These are phyloP conservation scores for Dianthus caryophyllus DNA, from an alignment of 148 eudicot species.

Conservation along the genomic window DNA sequence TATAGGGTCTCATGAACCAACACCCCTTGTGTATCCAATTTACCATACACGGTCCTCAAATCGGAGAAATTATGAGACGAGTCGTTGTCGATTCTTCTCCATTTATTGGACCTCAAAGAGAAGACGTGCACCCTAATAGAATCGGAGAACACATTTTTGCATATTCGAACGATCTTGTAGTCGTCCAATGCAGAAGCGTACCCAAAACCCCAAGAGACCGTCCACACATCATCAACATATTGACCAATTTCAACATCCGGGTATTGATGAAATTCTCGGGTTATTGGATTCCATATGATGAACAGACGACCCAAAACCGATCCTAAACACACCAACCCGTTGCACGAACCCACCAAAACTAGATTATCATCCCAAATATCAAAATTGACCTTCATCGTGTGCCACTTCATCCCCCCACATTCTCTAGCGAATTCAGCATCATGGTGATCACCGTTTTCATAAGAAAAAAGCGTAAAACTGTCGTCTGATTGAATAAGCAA, in stretches of 20 bases:
- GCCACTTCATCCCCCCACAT: no score
- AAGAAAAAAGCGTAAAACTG: not conserved
- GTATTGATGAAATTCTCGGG: not conserved
- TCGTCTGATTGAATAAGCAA: not conserved
- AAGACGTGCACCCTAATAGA: not conserved
- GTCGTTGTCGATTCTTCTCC: conserved; percentile 6
- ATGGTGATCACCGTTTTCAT: no score
- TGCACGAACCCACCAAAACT: not conserved
- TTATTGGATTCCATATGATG: conserved; percentile 3
- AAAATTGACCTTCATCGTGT: not conserved
- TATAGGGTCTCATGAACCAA: no score
- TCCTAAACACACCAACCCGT: conserved; percentile 10
- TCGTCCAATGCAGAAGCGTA: not conserved
- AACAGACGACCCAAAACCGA: not conserved
- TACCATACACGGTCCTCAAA: no score
- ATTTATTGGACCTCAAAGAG: not conserved
- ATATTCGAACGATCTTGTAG: conserved; percentile 4
- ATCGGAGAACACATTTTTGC: no score
- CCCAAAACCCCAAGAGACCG: conserved; percentile 10
- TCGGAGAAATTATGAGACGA: no score
- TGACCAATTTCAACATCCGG: not conserved
- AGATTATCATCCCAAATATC: no score
- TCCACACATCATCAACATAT: not conserved
- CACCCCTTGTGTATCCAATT: no score
- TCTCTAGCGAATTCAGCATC: no score